Conservation (phyloP, 495 filamentous ascomycete species). For the Talaromyces adpressus region DNA sequence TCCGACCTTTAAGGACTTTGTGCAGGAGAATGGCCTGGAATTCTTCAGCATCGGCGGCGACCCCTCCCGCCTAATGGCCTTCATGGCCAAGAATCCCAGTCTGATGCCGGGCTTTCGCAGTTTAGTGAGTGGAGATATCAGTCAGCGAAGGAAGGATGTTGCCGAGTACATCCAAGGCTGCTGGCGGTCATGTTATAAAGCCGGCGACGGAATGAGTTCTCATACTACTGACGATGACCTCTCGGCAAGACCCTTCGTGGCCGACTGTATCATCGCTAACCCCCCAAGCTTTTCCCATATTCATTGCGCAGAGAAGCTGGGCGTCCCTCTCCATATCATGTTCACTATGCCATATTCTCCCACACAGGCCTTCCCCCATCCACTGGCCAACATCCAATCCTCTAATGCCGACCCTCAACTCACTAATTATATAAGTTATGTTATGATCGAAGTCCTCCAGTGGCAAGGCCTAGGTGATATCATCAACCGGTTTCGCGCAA, state of each 20-base stretch:
- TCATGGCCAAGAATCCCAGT: slow-evolving; percentile 81
- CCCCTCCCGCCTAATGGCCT: slow-evolving; percentile 72
- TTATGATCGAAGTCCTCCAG: slow-evolving; percentile 71
- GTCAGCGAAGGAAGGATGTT: slow-evolving; percentile 38
- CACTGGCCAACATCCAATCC: slow-evolving; percentile 46
- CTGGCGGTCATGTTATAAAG: slow-evolving; percentile 67
- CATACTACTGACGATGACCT: slow-evolving; percentile 22
- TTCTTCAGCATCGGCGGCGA: slow-evolving; percentile 78
- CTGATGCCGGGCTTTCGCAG: slow-evolving; percentile 64
- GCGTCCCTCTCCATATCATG: slow-evolving; percentile 73
- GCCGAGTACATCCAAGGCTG: slow-evolving; percentile 39
- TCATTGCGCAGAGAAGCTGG: slow-evolving; percentile 71
- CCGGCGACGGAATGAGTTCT: slow-evolving; percentile 51
- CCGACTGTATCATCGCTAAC: slow-evolving; percentile 78
- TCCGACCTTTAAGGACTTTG: slow-evolving; percentile 58
- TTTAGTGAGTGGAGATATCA: slow-evolving; percentile 60
- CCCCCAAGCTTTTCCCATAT: slow-evolving; percentile 76
- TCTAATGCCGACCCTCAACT: slow-evolving; percentile 45
- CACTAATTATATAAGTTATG: slow-evolving; percentile 69
- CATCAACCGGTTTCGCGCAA: slow-evolving; percentile 62
- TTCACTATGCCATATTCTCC: slow-evolving; percentile 68
- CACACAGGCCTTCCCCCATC: slow-evolving; percentile 46
- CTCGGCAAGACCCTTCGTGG: slow-evolving; percentile 57
- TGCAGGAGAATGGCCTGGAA: slow-evolving; percentile 61
- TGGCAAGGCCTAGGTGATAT: slow-evolving; percentile 75